Percentiles rank a stretch among this genome's conserved stretches.
These are phyloP conservation scores for Ormosia semicastrata DNA, from an alignment of 306 rosid genomes.

Conservation along the genomic window DNA sequence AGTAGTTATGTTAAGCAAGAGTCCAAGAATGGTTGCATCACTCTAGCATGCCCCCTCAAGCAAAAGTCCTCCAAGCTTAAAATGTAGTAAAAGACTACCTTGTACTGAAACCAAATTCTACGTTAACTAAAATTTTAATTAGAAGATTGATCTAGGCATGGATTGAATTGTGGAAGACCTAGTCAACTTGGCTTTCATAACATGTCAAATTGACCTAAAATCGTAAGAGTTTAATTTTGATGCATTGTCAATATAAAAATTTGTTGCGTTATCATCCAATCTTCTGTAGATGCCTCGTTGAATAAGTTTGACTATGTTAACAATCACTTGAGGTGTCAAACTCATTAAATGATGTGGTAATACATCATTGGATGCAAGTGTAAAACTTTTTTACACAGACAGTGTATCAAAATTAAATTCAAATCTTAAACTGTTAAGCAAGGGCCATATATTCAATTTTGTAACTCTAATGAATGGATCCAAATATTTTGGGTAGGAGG, in stretches of 20 bases:
- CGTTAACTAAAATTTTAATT: constrained; percentile 5
- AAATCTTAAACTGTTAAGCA: background rate
- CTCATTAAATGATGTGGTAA: background rate
- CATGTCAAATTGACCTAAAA: background rate
- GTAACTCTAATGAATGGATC: background rate
- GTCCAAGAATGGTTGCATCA: background rate
- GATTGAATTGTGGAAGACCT: constrained; percentile 1
- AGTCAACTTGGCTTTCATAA: background rate
- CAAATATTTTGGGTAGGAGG: background rate
- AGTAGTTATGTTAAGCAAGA: background rate
- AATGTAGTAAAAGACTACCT: background rate
- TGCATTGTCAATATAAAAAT: background rate
- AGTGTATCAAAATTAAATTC: background rate
- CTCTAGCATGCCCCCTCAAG: constrained; percentile 2
- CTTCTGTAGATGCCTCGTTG: background rate
- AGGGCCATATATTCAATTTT: background rate
- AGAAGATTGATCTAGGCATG: background rate
- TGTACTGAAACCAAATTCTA: background rate
- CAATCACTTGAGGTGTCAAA: background rate
- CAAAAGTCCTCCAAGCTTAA: background rate
- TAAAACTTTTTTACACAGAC: too few species aligned
- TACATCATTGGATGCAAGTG: background rate
- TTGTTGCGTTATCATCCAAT: background rate
- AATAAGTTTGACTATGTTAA: background rate
- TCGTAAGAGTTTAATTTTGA: background rate